Evolutionary conservation across 352 stramenopile species (phyloP).

Genomic region (Globisporangium echinulatum): DNA sequence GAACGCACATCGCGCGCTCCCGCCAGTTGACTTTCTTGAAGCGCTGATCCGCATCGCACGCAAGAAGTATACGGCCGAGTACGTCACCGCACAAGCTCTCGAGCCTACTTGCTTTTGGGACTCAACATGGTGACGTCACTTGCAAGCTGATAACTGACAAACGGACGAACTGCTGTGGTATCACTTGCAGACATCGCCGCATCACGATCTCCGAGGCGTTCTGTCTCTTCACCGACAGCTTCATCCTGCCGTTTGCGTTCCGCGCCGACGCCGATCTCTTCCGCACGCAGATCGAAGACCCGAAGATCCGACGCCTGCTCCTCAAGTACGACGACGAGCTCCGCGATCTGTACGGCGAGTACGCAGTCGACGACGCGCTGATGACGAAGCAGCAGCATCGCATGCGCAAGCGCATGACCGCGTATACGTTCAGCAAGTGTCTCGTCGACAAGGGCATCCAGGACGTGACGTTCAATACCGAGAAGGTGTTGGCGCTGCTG

Average conservation of each 20-base stretch:
- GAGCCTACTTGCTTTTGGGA: no score
- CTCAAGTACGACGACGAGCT: constrained; percentile 61
- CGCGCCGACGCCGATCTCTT: constrained; percentile 68
- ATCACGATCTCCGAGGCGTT: constrained; percentile 70
- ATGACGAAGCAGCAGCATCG: constrained; percentile 15
- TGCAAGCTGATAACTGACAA: no score
- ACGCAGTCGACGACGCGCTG: constrained; percentile 38
- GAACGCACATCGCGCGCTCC: constrained; percentile 33
- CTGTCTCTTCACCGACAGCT: constrained; percentile 70
- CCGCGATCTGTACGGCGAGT: constrained; percentile 45
- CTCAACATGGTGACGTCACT: no score
- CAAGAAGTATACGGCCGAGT: constrained; percentile 65
- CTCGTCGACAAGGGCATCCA: constrained; percentile 55
- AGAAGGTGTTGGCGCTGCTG: constrained; percentile 51
- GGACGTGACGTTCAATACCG: constrained; percentile 54
- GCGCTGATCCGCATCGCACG: constrained; percentile 45
- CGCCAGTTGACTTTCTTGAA: constrained; percentile 64
- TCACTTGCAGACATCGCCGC: constrained; percentile 32
- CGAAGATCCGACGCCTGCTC: constrained; percentile 50
- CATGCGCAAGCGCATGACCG: constrained; percentile 32
- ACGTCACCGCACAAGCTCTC: constrained; percentile 5
- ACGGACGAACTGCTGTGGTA: no score
- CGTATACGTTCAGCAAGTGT: constrained; percentile 56
- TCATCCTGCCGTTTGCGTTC: constrained; percentile 67
- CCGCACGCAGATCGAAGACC: constrained; percentile 61